Conservation (phyloP, 2,329 filamentous ascomycete species). For the Ceratocystis cacaofunesta region DNA sequence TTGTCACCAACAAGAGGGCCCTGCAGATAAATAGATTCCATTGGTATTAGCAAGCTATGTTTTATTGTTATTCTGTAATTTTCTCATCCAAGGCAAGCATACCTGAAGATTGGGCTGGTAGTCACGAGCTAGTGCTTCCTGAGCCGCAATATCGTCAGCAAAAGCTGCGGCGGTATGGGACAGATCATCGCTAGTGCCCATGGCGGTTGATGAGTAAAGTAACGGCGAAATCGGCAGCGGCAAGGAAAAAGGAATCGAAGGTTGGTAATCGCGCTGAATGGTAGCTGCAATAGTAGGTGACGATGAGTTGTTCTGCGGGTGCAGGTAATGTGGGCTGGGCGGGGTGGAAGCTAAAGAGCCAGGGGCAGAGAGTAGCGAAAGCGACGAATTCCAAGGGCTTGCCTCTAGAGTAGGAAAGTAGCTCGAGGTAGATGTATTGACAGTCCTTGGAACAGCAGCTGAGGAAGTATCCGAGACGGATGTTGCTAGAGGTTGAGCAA, state of each 20-base stretch:
- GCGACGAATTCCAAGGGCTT: constrained; percentile 2
- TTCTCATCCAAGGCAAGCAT: constrained; percentile 20
- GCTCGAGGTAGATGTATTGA: background rate
- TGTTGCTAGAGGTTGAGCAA: background rate
- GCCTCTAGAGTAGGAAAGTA: constrained; percentile 11
- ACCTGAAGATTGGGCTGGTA: constrained; percentile 45
- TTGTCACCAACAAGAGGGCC: constrained; percentile 70
- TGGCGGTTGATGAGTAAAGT: constrained; percentile 22
- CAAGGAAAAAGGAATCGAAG: constrained; percentile 5
- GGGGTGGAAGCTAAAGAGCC: constrained; percentile 5
- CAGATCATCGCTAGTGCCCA: constrained; percentile 23
- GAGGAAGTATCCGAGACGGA: background rate
- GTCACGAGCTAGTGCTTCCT: constrained; percentile 44
- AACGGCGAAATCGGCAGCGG: constrained; percentile 10
- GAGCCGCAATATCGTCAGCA: constrained; percentile 36
- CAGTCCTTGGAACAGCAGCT: background rate
- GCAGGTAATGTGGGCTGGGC: background rate
- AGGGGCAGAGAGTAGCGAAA: constrained; percentile 3
- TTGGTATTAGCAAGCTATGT: constrained; percentile 17
- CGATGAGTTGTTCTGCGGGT: constrained; percentile 10
- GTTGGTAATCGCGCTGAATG: background rate
- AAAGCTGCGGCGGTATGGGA: constrained; percentile 19
- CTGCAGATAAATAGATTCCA: constrained; percentile 33
- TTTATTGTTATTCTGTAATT: background rate
- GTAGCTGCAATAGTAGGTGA: background rate